phyloP scores from a whole-genome alignment of 768 basidiomycete genomes.

The Boletus coccyginus region DNA sequence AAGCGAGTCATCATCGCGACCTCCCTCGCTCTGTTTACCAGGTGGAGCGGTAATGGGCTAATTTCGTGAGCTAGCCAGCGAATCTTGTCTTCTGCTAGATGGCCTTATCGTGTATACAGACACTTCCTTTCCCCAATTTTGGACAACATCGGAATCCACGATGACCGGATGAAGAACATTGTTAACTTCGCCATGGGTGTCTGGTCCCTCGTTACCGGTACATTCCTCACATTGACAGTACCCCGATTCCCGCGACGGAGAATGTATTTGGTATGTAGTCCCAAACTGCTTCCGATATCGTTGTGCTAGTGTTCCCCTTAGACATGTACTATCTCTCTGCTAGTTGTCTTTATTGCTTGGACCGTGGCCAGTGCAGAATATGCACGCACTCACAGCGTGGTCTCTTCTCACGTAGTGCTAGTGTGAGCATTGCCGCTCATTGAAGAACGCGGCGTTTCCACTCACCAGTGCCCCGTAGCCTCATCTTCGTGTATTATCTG shows the following conservation, averaged over 20 bases:
- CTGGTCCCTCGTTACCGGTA: conserved; percentile 12
- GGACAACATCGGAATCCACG: conserved; percentile 21
- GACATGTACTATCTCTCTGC: conserved; percentile 15
- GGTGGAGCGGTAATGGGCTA: not conserved
- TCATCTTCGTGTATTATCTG: not conserved
- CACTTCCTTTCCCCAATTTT: conserved; percentile 10
- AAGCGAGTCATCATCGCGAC: conserved; percentile 11
- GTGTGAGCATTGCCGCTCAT: conserved; percentile 1
- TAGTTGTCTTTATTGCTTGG: conserved; percentile 15
- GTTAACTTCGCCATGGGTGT: conserved; percentile 11
- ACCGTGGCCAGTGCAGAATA: conserved; percentile 20
- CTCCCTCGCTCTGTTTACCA: conserved; percentile 13
- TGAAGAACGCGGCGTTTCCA: not conserved
- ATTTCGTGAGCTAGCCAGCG: not conserved
- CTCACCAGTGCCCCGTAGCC: not conserved
- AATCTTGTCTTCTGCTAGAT: no score
- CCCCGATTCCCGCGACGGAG: conserved; percentile 17
- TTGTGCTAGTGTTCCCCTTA: not conserved
- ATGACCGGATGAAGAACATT: conserved; percentile 16
- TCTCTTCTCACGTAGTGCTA: conserved; percentile 6
- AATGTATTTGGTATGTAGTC: no score
- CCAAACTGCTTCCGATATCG: not conserved
- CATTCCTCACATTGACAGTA: not conserved
- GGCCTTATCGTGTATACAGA: conserved; percentile 2
- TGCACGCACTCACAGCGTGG: conserved; percentile 6